phyloP scores from a whole-genome alignment of 1,284 basidiomycete species.

The Boletellus sp. region DNA sequence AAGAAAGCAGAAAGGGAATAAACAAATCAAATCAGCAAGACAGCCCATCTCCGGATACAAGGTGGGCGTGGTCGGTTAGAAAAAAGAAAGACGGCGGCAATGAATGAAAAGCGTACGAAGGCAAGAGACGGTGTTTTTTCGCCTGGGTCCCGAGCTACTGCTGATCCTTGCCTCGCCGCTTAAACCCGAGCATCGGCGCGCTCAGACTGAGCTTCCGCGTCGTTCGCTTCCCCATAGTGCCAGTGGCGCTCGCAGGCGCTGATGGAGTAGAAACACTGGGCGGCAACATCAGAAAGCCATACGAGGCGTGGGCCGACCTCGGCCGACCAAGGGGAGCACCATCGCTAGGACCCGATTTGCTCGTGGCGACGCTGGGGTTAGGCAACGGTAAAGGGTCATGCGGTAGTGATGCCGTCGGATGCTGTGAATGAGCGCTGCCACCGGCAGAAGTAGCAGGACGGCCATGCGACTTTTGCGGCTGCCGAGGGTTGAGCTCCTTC shows the following conservation, averaged over 20 bases:
- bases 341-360: neutral
- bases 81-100: neutral
- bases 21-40: constrained; percentile 8
- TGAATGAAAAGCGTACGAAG: too few relatives aligned
- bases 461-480: constrained; percentile 5
- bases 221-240: constrained; percentile 39
- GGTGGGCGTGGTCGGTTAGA: too few relatives aligned
- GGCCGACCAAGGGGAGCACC: constrained; percentile 17
- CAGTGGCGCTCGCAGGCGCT: constrained; percentile 19
- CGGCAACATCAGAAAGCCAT: constrained; percentile 7
- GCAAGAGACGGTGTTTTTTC: too few relatives aligned
- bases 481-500: neutral
- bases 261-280: constrained; percentile 23
- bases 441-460: constrained; percentile 30
- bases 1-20: constrained; percentile 12
- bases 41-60: too few relatives aligned
- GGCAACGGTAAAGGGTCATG: constrained; percentile 1
- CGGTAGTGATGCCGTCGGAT: neutral
- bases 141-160: constrained; percentile 12
- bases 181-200: constrained; percentile 59
- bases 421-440: neutral
- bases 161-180: constrained; percentile 43
- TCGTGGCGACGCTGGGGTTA: neutral
- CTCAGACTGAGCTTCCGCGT: constrained; percentile 68
- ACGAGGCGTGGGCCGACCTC: constrained; percentile 27